Evolutionary conservation across 169 alveolate species (phyloP).

Genomic region (Plasmodium ovale): DNA sequence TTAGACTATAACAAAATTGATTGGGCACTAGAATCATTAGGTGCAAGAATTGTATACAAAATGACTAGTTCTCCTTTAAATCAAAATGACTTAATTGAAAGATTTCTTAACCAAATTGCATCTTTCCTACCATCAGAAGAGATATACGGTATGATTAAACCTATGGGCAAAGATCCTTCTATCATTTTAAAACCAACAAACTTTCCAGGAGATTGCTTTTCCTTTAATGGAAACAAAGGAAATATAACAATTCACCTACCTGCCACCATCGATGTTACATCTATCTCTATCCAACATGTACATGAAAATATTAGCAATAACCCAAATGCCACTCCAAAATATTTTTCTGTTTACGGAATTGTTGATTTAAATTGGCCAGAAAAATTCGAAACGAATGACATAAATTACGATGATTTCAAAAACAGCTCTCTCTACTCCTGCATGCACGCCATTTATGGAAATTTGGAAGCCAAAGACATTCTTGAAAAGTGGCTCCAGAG

Average conservation of each 20-base stretch:
- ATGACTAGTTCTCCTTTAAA: conserved; percentile 76
- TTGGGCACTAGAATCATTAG: conserved; percentile 77
- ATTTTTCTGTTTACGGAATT: conserved; percentile 72
- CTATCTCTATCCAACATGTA: conserved; percentile 68
- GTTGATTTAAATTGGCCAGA: conserved; percentile 76
- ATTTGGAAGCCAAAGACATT: conserved; percentile 24
- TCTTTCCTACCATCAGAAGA: conserved; percentile 75
- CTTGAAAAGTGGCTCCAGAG: conserved; percentile 51
- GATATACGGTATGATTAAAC: conserved; percentile 75
- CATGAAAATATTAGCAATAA: conserved; percentile 75
- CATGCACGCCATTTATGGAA: conserved; percentile 53
- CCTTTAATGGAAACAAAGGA: conserved; percentile 68
- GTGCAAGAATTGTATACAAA: conserved; percentile 73
- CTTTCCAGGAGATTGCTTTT: conserved; percentile 76
- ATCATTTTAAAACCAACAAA: conserved; percentile 62
- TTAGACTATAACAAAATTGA: conserved; percentile 74
- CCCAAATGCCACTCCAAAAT: conserved; percentile 69
- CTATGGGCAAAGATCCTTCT: conserved; percentile 76
- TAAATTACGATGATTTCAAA: conserved; percentile 66
- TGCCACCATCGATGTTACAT: conserved; percentile 68
- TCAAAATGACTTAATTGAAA: conserved; percentile 68
- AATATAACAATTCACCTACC: conserved; percentile 71
- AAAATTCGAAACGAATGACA: conserved; percentile 41
- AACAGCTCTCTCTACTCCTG: conserved; percentile 69
- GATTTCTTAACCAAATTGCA: conserved; percentile 55